These are phyloP conservation scores for Zopfia rhizophila DNA, from an alignment of 2,329 filamentous ascomycete species.

Conservation along the genomic window DNA sequence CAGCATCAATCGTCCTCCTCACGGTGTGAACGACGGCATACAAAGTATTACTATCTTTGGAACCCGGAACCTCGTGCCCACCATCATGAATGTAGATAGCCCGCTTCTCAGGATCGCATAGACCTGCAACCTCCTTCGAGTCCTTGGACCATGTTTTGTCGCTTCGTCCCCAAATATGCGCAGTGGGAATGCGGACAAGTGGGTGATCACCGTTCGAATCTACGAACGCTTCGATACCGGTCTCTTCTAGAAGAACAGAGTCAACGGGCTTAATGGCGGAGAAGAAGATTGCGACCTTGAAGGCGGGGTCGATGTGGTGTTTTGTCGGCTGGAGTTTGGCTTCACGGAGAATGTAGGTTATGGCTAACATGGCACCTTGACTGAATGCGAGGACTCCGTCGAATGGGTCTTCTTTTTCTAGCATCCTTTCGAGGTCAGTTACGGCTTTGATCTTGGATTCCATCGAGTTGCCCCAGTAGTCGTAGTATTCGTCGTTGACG, in stretches of 20 bases:
- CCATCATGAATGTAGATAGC: constrained; percentile 12
- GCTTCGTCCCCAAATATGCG: constrained; percentile 13
- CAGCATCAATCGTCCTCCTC: constrained; percentile 4
- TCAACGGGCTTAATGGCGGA: background rate
- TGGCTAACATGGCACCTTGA: constrained; percentile 17
- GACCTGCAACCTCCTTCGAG: background rate
- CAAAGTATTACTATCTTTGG: constrained; percentile 1
- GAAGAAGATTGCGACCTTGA: constrained; percentile 22
- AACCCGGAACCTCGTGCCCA: constrained; percentile 20
- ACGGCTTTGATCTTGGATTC: constrained; percentile 5
- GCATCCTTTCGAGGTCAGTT: constrained; percentile 7
- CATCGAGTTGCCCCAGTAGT: constrained; percentile 20
- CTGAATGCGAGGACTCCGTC: constrained; percentile 25
- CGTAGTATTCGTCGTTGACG: constrained; percentile 1
- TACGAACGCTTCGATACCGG: background rate
- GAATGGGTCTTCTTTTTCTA: constrained; percentile 21
- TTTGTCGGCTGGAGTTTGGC: background rate
- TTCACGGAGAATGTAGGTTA: constrained; percentile 5
- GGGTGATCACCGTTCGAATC: background rate
- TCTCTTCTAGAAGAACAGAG: background rate
- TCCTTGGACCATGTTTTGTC: background rate
- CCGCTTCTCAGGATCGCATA: constrained; percentile 4
- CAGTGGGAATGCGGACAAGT: constrained; percentile 12
- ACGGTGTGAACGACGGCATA: background rate
- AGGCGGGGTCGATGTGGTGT: background rate